These are phyloP conservation scores for Rhizopogon vesiculosus DNA, from an alignment of 768 basidiomycete genomes.

Conservation along the genomic window DNA sequence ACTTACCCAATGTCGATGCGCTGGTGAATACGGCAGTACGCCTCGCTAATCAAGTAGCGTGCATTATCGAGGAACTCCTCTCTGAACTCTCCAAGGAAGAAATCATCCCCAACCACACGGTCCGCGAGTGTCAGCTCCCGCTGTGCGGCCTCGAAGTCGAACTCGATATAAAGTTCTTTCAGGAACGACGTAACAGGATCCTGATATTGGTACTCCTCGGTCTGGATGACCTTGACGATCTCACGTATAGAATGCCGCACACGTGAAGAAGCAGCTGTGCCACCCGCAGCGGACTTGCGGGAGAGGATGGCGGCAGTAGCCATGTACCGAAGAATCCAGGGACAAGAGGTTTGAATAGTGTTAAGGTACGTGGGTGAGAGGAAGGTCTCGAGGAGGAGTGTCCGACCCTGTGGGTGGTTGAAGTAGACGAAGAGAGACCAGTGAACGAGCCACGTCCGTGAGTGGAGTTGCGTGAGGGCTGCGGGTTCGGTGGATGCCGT, in stretches of 20 bases:
- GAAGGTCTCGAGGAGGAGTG: conserved; percentile 93
- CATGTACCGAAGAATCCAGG: conserved; percentile 94
- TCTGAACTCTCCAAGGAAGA: conserved; percentile 87
- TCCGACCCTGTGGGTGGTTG: conserved; percentile 90
- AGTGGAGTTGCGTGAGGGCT: conserved; percentile 85
- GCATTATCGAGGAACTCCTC: conserved; percentile 98
- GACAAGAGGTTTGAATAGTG: conserved; percentile 93
- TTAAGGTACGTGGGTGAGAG: conserved; percentile 95
- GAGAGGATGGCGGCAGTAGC: conserved; percentile 91
- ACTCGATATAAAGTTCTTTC: conserved; percentile 90
- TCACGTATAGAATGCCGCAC: conserved; percentile 88
- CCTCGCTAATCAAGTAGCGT: conserved; percentile 92
- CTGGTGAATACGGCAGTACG: conserved; percentile 96
- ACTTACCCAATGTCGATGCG: conserved; percentile 65
- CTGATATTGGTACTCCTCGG: conserved; percentile 93
- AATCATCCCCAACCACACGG: conserved; percentile 84
- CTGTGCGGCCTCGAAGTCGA: conserved; percentile 95
- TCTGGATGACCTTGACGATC: conserved; percentile 89
- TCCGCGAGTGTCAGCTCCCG: conserved; percentile 73
- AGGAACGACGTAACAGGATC: conserved; percentile 94
- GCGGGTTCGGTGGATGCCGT: conserved; percentile 50
- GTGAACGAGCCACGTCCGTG: conserved; percentile 93
- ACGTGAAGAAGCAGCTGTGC: conserved; percentile 52
- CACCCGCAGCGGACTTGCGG: conserved; percentile 60
- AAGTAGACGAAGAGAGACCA: conserved; percentile 99